These are phyloP conservation scores for Halophytophthora batemanensis DNA, from an alignment of 352 stramenopile species.

Conservation along the genomic window DNA sequence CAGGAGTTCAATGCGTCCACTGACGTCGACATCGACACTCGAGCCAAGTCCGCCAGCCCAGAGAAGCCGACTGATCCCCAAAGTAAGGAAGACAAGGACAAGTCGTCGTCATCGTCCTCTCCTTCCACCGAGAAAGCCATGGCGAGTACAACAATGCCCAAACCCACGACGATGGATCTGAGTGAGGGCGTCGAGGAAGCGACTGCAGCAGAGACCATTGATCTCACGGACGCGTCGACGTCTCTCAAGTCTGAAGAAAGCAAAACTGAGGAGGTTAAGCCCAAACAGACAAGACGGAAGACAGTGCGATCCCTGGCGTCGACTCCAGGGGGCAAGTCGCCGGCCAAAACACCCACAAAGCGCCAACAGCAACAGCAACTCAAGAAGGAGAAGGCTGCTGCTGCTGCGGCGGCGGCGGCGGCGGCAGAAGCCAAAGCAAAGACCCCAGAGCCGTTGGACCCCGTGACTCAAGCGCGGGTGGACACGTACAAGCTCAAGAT, in stretches of 20 bases:
- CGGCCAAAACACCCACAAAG: slow-evolving; percentile 20
- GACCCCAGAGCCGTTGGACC: slow-evolving; percentile 40
- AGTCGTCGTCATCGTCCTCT: slow-evolving; percentile 10
- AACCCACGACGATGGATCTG: neutral
- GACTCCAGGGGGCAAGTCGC: slow-evolving; percentile 2
- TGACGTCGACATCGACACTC: too few species aligned
- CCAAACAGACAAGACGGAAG: slow-evolving; percentile 18
- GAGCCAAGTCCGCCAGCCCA: too few species aligned
- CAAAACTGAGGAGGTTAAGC: slow-evolving; percentile 6
- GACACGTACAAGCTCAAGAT: slow-evolving; percentile 76
- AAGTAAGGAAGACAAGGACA: slow-evolving; percentile 14
- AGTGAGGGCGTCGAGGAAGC: neutral
- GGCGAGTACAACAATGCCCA: slow-evolving; percentile 8
- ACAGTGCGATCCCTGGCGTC: slow-evolving; percentile 2
- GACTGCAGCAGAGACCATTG: slow-evolving; percentile 11
- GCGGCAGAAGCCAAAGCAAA: slow-evolving; percentile 9
- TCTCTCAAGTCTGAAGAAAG: neutral
- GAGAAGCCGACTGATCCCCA: too few species aligned
- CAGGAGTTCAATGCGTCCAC: slow-evolving; percentile 15
- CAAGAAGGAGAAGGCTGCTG: slow-evolving; percentile 22
- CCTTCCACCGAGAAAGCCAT: slow-evolving; percentile 12
- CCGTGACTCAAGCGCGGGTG: slow-evolving; percentile 54
- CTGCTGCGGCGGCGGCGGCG: slow-evolving; percentile 5
- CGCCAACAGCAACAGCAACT: slow-evolving; percentile 21
- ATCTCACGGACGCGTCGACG: slow-evolving; percentile 13